Percentiles rank a stretch among this genome's conserved stretches.
Conservation (phyloP, 192 early-diverging fungal species). For the Backusella liffmaniae region DNA sequence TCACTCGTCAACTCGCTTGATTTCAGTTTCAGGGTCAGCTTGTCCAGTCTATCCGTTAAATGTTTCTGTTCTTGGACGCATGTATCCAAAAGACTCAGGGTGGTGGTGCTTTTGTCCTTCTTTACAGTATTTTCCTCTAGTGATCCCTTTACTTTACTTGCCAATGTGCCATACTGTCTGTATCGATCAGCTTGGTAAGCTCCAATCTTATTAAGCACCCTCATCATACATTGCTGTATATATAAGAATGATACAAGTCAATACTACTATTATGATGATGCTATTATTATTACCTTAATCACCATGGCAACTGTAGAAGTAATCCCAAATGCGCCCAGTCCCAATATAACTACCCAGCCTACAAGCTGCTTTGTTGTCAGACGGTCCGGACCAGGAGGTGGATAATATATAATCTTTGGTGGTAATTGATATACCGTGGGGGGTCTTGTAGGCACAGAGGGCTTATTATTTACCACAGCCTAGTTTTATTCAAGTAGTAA, state of each 20-base stretch:
- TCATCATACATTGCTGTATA: not conserved
- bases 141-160: not conserved
- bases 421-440: constrained; percentile 4
- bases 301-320: constrained; percentile 9
- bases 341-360: constrained; percentile 18
- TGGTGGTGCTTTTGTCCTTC: not conserved
- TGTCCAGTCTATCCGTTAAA: not conserved
- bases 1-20: not conserved
- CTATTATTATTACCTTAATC: constrained; percentile 24
- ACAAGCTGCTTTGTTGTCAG: constrained; percentile 18
- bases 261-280: not conserved
- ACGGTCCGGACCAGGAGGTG: not conserved
- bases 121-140: not conserved
- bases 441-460: constrained; percentile 7
- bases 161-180: not conserved
- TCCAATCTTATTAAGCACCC: not conserved
- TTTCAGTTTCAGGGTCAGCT: constrained; percentile 3
- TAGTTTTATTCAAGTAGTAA: not conserved
- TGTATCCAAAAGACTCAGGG: not conserved
- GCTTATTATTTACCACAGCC: not conserved
- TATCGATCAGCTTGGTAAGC: not conserved
- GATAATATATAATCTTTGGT: constrained; percentile 25
- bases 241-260: not conserved
- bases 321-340: constrained; percentile 17
- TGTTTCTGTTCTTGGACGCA: not conserved